A percentile compares a stretch with the other conserved stretches of the same genome.
Evolutionary conservation across 805 yeast genomes (phyloP).

Genomic region (Candida morakotiae): DNA sequence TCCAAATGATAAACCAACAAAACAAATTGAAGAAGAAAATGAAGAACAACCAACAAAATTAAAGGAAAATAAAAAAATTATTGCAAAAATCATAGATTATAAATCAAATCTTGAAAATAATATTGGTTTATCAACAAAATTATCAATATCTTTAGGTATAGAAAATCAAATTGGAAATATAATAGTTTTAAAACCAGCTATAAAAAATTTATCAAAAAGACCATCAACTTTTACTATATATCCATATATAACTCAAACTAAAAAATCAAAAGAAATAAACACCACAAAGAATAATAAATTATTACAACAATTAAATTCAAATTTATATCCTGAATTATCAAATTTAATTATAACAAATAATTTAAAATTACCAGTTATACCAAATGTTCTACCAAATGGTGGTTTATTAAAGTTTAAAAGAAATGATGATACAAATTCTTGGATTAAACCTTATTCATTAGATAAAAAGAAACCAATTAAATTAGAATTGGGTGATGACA

Average conservation of each 20-base stretch:
- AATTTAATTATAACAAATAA: conserved; percentile 44
- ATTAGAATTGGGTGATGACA: conserved; percentile 50
- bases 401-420: conserved; percentile 52
- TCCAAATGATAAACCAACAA: conserved; percentile 26
- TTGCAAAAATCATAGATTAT: conserved; percentile 48
- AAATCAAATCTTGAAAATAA: conserved; percentile 28
- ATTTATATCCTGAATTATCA: conserved; percentile 14
- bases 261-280: conserved; percentile 23
- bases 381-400: conserved; percentile 51
- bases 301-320: conserved; percentile 15
- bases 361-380: conserved; percentile 48
- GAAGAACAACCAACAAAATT: conserved; percentile 12
- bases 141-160: conserved; percentile 55
- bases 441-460: conserved; percentile 36
- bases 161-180: conserved; percentile 48
- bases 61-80: conserved; percentile 38
- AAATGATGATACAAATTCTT: conserved; percentile 38
- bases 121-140: conserved; percentile 49
- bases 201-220: conserved; percentile 26
- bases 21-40: conserved; percentile 10
- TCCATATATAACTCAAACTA: conserved; percentile 49
- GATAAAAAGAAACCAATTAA: conserved; percentile 22
- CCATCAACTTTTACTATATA: conserved; percentile 46
- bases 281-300: conserved; percentile 14
- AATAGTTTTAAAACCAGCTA: conserved; percentile 47